Evolutionary conservation across 768 basidiomycete genomes (phyloP).

Genomic region (Boletus sensibilis): DNA sequence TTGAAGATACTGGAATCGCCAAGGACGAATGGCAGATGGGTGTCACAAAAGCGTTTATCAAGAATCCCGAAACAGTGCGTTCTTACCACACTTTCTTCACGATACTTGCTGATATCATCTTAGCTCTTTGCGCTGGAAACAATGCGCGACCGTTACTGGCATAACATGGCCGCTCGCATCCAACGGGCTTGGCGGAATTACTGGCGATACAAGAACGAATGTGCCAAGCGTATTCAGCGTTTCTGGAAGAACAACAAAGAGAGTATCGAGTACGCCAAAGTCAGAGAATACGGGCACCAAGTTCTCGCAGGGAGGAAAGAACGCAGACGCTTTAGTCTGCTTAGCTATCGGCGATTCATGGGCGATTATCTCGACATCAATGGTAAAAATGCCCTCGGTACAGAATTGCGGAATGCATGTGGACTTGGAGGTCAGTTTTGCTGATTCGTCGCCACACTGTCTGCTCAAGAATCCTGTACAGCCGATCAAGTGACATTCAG

Average conservation of each 20-base stretch:
- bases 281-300: conserved; percentile 94
- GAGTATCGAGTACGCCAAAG: conserved; percentile 79
- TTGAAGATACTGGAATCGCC: conserved; percentile 93
- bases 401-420: conserved; percentile 69
- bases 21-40: conserved; percentile 99
- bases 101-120: neutral
- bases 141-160: conserved; percentile 99
- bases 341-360: conserved; percentile 92
- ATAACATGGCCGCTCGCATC: conserved; percentile 97
- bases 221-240: conserved; percentile 90
- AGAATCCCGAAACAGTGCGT: conserved; percentile 94
- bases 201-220: conserved; percentile 92
- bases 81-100: neutral
- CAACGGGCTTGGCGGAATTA: conserved; percentile 97
- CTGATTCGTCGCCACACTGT: neutral
- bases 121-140: conserved; percentile 97
- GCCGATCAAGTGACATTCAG: conserved; percentile 86
- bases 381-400: conserved; percentile 73
- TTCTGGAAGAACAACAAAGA: conserved; percentile 99
- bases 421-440: conserved; percentile 63
- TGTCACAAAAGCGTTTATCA: conserved; percentile 97
- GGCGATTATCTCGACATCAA: conserved; percentile 96
- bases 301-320: conserved; percentile 91
- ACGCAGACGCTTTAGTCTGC: conserved; percentile 85
- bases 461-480: conserved; percentile 21